These are phyloP conservation scores for Fusarium sublunatum DNA, from an alignment of 2,329 filamentous ascomycete genomes.

Conservation along the genomic window DNA sequence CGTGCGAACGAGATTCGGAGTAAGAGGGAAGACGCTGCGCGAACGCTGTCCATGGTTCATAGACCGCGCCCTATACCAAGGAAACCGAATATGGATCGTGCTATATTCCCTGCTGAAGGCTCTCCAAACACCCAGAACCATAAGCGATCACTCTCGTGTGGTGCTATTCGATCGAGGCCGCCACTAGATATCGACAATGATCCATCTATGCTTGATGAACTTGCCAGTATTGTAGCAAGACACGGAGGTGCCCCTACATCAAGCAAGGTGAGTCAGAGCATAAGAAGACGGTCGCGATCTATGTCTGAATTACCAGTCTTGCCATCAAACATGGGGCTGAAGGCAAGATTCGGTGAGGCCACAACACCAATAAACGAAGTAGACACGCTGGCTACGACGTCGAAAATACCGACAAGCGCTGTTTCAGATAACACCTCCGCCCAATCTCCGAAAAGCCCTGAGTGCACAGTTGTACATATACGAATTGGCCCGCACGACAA, in stretches of 20 bases:
- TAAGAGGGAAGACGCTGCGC: conserved; percentile 14
- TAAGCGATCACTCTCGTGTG: conserved; percentile 62
- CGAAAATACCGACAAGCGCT: conserved; percentile 15
- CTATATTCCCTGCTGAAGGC: conserved; percentile 59
- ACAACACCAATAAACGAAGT: conserved; percentile 11
- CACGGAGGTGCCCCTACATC: conserved; percentile 10
- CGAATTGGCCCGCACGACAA: conserved; percentile 6
- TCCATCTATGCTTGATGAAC: conserved; percentile 60
- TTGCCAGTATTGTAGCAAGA: conserved; percentile 22
- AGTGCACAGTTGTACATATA: conserved; percentile 2
- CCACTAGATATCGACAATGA: conserved; percentile 61
- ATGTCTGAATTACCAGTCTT: conserved; percentile 42
- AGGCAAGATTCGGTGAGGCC: conserved; percentile 7
- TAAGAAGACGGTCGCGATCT: conserved; percentile 43
- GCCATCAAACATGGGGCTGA: conserved; percentile 14
- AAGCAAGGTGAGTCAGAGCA: conserved; percentile 31
- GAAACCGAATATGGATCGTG: conserved; percentile 58
- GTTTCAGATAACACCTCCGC: background rate
- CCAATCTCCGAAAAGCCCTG: conserved; percentile 22
- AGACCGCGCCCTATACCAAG: conserved; percentile 68
- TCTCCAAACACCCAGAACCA: conserved; percentile 54
- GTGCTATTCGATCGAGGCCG: conserved; percentile 58
- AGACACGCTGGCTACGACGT: conserved; percentile 1
- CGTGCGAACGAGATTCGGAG: conserved; percentile 29
- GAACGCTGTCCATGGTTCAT: conserved; percentile 56